Conservation (phyloP, 352 stramenopile genomes). For the Plasmopara viticola region DNA sequence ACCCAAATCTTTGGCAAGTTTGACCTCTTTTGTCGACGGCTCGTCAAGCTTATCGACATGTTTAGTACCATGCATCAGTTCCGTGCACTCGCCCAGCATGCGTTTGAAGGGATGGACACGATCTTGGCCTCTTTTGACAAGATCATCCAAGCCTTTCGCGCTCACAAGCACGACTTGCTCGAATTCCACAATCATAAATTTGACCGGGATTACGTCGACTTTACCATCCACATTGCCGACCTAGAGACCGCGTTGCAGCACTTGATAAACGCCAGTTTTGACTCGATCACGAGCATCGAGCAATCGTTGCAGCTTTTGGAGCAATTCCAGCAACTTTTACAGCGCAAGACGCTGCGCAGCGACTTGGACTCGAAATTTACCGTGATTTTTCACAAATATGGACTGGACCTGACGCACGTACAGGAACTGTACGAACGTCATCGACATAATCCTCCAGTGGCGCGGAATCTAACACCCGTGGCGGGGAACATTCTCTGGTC, state of each 20-base stretch:
- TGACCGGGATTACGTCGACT: conserved; percentile 91
- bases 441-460: conserved; percentile 76
- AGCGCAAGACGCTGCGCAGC: conserved; percentile 71
- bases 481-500: conserved; percentile 86
- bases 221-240: conserved; percentile 90
- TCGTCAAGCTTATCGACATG: conserved; percentile 90
- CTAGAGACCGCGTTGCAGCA: conserved; percentile 83
- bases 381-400: conserved; percentile 90
- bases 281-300: conserved; percentile 86
- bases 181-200: conserved; percentile 90
- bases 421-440: conserved; percentile 84
- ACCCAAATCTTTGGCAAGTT: conserved; percentile 90
- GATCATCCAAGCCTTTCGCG: conserved; percentile 76
- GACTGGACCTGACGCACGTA: conserved; percentile 76
- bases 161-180: conserved; percentile 79
- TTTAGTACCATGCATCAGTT: conserved; percentile 92
- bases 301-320: conserved; percentile 79
- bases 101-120: conserved; percentile 87
- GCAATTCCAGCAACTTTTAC: conserved; percentile 84
- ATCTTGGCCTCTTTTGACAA: conserved; percentile 73
- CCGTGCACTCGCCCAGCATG: conserved; percentile 78
- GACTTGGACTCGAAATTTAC: conserved; percentile 88
- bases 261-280: conserved; percentile 89
- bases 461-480: conserved; percentile 76
- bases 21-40: conserved; percentile 82